These are phyloP conservation scores for Pythium catenulatum DNA, from an alignment of 352 stramenopile species.

Conservation along the genomic window DNA sequence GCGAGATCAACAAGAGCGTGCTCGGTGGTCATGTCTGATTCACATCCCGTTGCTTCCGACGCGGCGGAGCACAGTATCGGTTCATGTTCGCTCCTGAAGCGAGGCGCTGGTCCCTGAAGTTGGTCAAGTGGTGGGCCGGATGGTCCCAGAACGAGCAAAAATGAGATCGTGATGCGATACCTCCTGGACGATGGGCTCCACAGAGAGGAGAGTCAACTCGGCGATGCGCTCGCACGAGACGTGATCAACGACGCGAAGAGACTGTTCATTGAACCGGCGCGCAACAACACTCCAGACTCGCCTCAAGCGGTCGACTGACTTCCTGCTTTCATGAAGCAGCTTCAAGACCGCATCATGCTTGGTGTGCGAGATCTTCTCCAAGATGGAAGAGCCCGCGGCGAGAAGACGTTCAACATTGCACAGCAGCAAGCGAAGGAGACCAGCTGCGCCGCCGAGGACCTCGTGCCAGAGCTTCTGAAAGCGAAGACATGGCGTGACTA, in stretches of 20 bases:
- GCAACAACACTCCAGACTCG: too few relatives aligned
- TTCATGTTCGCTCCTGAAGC: slow-evolving; percentile 32
- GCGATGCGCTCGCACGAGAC: not conserved
- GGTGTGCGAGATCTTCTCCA: too few relatives aligned
- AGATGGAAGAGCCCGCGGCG: too few relatives aligned
- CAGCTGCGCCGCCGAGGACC: too few relatives aligned
- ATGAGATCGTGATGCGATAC: slow-evolving; percentile 14
- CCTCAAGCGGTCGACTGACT: too few relatives aligned
- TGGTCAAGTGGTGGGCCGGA: slow-evolving; percentile 43
- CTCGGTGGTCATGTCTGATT: not conserved
- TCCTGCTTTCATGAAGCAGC: too few relatives aligned
- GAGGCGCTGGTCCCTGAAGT: slow-evolving; percentile 34
- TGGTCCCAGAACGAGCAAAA: slow-evolving; percentile 41
- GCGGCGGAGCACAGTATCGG: slow-evolving; percentile 13
- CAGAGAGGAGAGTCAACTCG: not conserved
- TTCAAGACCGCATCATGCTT: too few relatives aligned
- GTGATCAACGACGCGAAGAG: not conserved
- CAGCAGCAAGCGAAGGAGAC: too few relatives aligned
- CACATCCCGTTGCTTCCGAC: slow-evolving; percentile 20
- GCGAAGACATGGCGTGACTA: not conserved
- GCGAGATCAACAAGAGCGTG: not conserved
- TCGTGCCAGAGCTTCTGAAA: not conserved
- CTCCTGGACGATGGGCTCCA: slow-evolving; percentile 14
- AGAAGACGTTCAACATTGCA: too few relatives aligned
- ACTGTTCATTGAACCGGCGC: too few relatives aligned